Evolutionary conservation across 2,329 filamentous ascomycete genomes (phyloP), one percentile per base, ranked within the genome.

Genomic region (Cryphonectria radicalis): DNA sequence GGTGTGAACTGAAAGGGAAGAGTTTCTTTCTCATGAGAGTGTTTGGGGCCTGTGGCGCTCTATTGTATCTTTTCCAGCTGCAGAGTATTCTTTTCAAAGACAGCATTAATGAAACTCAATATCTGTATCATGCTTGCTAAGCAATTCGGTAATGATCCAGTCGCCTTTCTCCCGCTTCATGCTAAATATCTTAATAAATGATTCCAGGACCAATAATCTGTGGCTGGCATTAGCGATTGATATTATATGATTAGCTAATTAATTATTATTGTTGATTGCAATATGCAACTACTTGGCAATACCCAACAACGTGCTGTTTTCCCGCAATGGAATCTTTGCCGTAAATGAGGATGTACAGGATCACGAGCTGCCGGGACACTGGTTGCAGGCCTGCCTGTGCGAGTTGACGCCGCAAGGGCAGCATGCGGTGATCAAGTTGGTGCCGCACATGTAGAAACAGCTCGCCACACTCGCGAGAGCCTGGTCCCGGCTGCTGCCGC

Each of bases 391-490:
- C 40, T 7, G 7, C 10, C 14, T 7, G 19, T 22, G 11, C 7
- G 35, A n/a, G 37, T 25, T 17, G n/a, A 64, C 14, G 22, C 62
- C 40, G 42, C 62, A 64, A 14, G 62, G n/a, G 25, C 62, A 64
- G 37, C n/a, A 40, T 14, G 40, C 17, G 22, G 62, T 64, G 7
- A 64, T 64, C 3, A 64, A 0, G 42, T 64, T 14, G n/a, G n/a
- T 8, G 37, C 40, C 62, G 5, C 62, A 64, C 62, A 64, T 64
- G 40, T 17, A 64, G 62, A 64, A 64, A 10, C 62, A 64, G 8
- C 13, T 43, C n/a, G 40, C 40, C n/a, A 13, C 62, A 11, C 14
- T 40, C 62, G 32, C 40, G 10, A 64, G 10, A 11, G n/a, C n/a
- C 19, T 46, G 32, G 10, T 46, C n/a, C 10, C 13, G 62, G n/a